Base-by-base conservation (phyloP, 2,329 filamentous ascomycete species). In the Diaporthe australafricana region DNA sequence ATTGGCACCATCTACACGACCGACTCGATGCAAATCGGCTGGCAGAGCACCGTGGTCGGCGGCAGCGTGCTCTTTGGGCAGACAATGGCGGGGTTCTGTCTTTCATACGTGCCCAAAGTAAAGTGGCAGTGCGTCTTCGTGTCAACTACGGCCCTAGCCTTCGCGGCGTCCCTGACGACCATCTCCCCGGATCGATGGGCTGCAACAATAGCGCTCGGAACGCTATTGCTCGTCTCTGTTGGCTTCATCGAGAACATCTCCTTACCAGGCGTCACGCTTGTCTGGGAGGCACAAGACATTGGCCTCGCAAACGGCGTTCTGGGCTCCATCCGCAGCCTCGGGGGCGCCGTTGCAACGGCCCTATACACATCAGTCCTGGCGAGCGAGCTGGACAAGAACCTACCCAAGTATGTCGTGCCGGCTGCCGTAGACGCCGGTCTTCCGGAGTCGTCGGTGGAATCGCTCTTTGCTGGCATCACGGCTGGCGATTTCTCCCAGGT, bases 201-300 rank as follows among this genome's bases (percentile, higher is more conserved):
- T 2, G 60, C 60, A 25, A 63, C 78, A 45, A 79, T 83, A 25
- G 78, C 79, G n/a, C 77, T 82, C 45, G 80, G 80, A 22, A 72
- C 78, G 9, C 57, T 84, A 9, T 80, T 77, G 11, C 78, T 77
- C 62, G 74, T 74, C 16, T 69, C 75, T 73, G 71, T 81, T 30
- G 82, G 83, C 2, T 82, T 79, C 73, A 78, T 84, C 68, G 82
- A 84, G 72, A 83, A 82, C 75, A 78, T 84, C 65, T 77, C 79
- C n/a, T 79, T 85, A 63, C 81, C 84, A 0, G 83, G 82, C 9
- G 83, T 86, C 32, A 83, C 83, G 1, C 80, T 85, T 12, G 80
- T 87, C 52, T 84, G 81, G 76, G 84, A 84, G 70, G 78, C 84
- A 6, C 81, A 85, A 73, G 84, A 86, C 72, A 85, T 86, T 55